phyloP scores from a whole-genome alignment of 768 basidiomycete species.

The Porpolomopsis calyptriformis region DNA sequence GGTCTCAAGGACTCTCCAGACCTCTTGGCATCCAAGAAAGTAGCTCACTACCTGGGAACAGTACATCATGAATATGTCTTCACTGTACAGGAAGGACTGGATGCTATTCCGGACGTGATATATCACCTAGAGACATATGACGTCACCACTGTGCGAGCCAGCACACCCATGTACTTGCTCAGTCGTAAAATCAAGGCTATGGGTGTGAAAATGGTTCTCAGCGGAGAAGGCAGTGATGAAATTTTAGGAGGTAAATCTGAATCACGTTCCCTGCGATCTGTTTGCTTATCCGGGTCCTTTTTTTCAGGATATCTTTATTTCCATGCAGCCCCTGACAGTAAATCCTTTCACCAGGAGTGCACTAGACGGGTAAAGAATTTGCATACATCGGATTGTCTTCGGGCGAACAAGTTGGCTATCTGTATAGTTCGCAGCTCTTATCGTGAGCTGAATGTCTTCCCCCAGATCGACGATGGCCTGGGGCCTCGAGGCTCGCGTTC shows the following conservation, averaged over 20 bases:
- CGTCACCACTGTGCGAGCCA: slow-evolving; percentile 95
- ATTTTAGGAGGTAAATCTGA: slow-evolving; percentile 71
- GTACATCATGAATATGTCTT: slow-evolving; percentile 97
- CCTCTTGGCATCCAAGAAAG: slow-evolving; percentile 86
- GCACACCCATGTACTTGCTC: slow-evolving; percentile 97
- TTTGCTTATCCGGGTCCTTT: slow-evolving; percentile 1
- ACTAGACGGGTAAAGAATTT: slow-evolving; percentile 94
- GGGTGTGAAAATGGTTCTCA: slow-evolving; percentile 99
- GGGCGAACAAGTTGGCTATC: slow-evolving; percentile 82
- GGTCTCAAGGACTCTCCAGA: slow-evolving; percentile 94
- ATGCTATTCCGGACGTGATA: slow-evolving; percentile 95
- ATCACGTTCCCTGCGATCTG: neutral
- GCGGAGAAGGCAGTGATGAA: slow-evolving; percentile 96
- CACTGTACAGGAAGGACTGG: slow-evolving; percentile 94
- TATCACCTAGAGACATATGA: slow-evolving; percentile 98
- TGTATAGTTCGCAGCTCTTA: slow-evolving; percentile 1
- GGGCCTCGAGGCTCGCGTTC: slow-evolving; percentile 97
- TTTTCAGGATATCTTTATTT: slow-evolving; percentile 97
- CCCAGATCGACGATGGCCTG: slow-evolving; percentile 95
- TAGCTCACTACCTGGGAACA: slow-evolving; percentile 86
- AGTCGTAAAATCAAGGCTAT: slow-evolving; percentile 98
- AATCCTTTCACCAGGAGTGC: slow-evolving; percentile 90
- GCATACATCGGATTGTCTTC: slow-evolving; percentile 92
- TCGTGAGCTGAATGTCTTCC: slow-evolving; percentile 1
- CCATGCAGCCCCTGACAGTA: slow-evolving; percentile 87